Base-by-base conservation (phyloP, 148 eudicot species). In the Vaccinium myrtillus region DNA sequence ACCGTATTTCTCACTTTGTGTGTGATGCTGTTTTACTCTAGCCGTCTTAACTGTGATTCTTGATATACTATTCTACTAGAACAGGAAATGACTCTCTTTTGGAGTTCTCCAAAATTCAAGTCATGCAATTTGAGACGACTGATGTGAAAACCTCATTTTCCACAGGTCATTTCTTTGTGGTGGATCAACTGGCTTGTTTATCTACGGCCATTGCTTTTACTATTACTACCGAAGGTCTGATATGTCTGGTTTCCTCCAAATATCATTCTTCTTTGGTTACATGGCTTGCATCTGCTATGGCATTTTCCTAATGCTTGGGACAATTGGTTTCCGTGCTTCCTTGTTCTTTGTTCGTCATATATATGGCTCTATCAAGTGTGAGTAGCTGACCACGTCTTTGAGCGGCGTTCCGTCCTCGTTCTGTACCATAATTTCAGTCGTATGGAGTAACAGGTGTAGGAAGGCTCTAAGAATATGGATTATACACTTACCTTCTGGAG, bases 101-200 rank as follows among this genome's bases (percentile, higher is more conserved):
- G 63, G 21, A 58, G 63, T 58, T 58, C 63, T 58, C 21, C 15
- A 58, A 15, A 58, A 36, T 36, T 36, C 39, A 36, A 36, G 3
- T 36, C 39, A 36, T 36, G 2, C 39, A 36, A 36, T 36, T 36
- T 36, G 39, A 36, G 49, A 19, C n/a, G 78, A 30, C 46, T 71
- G 76, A 58, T 80, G 4, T 80, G 30, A 55, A 23, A 7, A 36
- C 79, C 58, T 54, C 10, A 30, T 32, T 77, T 63, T 30, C 30
- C 9, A n/a, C 88, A 88, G 90, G 83, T 86, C 90, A 7, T 88
- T 88, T 67, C 88, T 88, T 16, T 88, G 90, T 84, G 90, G 90
- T 81, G 90, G 90, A 55, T 88, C 90, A 19, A 88, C 90, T 12
- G 90, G 90, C 63, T 80, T 88, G 82, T 88, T 86, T 81, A 84